phyloP scores from a whole-genome alignment of 2,329 filamentous ascomycete species.

The Apiospora sp. region DNA sequence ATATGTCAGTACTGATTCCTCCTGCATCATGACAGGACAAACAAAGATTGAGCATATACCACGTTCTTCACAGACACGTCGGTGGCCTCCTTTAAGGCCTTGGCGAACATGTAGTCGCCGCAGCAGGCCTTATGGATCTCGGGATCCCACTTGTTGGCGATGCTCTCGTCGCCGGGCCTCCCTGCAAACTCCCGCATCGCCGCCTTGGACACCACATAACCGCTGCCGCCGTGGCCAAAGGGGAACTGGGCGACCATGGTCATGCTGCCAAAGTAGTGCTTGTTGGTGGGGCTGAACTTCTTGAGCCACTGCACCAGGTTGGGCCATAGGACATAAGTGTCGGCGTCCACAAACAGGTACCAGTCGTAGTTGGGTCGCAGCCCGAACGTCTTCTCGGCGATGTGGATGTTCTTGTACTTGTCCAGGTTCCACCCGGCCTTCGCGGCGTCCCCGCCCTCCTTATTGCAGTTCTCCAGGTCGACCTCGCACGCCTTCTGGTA shows the following conservation, averaged over 20 bases:
- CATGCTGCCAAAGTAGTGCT: conserved; percentile 59
- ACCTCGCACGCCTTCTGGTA: conserved; percentile 54
- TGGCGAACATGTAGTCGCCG: conserved; percentile 58
- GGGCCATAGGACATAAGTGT: conserved; percentile 64
- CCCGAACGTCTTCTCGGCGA: conserved; percentile 61
- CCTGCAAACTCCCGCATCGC: conserved; percentile 58
- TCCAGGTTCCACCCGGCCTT: conserved; percentile 61
- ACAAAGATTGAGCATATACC: conserved; percentile 51
- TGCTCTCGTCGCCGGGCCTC: conserved; percentile 46
- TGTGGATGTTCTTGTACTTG: conserved; percentile 70
- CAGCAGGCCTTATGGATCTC: conserved; percentile 53
- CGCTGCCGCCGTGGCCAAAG: conserved; percentile 66
- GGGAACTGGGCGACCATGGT: conserved; percentile 50
- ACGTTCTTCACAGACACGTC: conserved; percentile 38
- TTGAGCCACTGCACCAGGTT: conserved; percentile 59
- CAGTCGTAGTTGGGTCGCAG: conserved; percentile 61
- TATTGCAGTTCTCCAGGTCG: conserved; percentile 54
- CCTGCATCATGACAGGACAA: conserved; percentile 50
- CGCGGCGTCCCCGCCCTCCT: conserved; percentile 35
- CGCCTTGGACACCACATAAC: conserved; percentile 60
- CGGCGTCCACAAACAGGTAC: conserved; percentile 67
- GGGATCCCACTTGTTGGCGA: conserved; percentile 57
- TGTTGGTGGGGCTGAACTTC: conserved; percentile 50
- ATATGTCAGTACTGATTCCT: conserved; percentile 42
- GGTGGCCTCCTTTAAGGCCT: conserved; percentile 44